A percentile compares a stretch with the other conserved stretches of the same genome.
Evolutionary conservation across 2,329 filamentous ascomycete genomes (phyloP).

Genomic region (Madurella fahalii): DNA sequence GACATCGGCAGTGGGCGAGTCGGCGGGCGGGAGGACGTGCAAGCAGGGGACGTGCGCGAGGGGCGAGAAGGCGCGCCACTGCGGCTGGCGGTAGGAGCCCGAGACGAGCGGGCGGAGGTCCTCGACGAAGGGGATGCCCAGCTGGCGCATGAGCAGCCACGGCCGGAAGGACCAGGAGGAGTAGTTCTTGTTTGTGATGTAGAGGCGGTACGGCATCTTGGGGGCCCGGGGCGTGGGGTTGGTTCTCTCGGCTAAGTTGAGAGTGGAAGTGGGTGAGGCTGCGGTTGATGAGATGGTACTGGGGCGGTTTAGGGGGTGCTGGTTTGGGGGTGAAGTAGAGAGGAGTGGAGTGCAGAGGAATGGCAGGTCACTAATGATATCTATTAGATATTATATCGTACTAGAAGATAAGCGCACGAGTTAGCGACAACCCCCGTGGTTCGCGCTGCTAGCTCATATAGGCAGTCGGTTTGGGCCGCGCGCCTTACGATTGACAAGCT

Average conservation of each 20-base stretch:
- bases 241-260: too few species aligned
- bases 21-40: slow-evolving; percentile 26
- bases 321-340: not conserved
- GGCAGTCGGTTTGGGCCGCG: slow-evolving; percentile 3
- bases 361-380: too few species aligned
- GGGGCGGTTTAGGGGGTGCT: not conserved
- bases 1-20: not conserved
- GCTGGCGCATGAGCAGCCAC: slow-evolving; percentile 42
- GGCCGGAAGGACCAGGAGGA: slow-evolving; percentile 45
- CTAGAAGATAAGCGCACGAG: not conserved
- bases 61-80: slow-evolving; percentile 34
- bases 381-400: not conserved
- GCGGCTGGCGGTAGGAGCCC: slow-evolving; percentile 30
- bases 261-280: too few species aligned
- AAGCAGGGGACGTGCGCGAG: slow-evolving; percentile 41
- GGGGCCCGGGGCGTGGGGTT: too few species aligned
- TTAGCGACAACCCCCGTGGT: too few species aligned
- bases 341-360: not conserved
- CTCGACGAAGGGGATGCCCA: slow-evolving; percentile 41
- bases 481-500: slow-evolving; percentile 16
- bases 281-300: too few species aligned
- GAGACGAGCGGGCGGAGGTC: slow-evolving; percentile 34
- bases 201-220: slow-evolving; percentile 40
- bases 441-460: slow-evolving; percentile 16
- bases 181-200: slow-evolving; percentile 44